Conservation (phyloP, 169 alveolate species). For the Plasmodium gonderi region DNA sequence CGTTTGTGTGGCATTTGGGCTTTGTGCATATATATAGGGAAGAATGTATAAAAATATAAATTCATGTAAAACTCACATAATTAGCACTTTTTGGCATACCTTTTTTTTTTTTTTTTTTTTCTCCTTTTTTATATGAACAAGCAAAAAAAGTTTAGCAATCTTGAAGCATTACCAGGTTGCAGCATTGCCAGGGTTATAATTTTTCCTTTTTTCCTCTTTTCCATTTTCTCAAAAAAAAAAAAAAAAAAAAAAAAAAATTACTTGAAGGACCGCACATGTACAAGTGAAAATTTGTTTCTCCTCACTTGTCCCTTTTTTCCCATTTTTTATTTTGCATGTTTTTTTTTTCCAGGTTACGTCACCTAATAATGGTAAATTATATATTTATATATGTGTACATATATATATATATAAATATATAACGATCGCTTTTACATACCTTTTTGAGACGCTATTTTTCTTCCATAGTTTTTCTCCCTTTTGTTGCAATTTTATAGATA, state of each 20-base stretch:
- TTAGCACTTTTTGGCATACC: neutral
- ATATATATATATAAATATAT: too few species aligned
- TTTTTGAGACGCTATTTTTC: neutral
- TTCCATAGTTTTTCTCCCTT: neutral
- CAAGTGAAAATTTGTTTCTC: neutral
- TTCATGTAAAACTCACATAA: neutral
- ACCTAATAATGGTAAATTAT: neutral
- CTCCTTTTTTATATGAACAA: neutral
- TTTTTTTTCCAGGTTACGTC: neutral
- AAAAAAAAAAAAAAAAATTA: neutral
- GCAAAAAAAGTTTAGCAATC: neutral
- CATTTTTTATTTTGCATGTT: neutral
- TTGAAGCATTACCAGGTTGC: neutral
- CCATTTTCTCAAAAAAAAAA: neutral
- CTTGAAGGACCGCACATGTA: neutral
- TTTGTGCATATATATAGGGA: neutral
- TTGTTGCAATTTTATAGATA: neutral
- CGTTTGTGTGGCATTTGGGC: neutral
- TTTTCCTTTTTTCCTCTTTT: too few species aligned
- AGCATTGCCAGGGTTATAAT: neutral
- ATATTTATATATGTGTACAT: neutral
- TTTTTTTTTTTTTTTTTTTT: neutral
- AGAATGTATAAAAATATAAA: neutral
- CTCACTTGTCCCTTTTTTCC: neutral
- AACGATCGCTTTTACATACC: neutral